These are phyloP conservation scores for Curvularia verruculosa DNA, from an alignment of 2,329 filamentous ascomycete species.

Conservation along the genomic window DNA sequence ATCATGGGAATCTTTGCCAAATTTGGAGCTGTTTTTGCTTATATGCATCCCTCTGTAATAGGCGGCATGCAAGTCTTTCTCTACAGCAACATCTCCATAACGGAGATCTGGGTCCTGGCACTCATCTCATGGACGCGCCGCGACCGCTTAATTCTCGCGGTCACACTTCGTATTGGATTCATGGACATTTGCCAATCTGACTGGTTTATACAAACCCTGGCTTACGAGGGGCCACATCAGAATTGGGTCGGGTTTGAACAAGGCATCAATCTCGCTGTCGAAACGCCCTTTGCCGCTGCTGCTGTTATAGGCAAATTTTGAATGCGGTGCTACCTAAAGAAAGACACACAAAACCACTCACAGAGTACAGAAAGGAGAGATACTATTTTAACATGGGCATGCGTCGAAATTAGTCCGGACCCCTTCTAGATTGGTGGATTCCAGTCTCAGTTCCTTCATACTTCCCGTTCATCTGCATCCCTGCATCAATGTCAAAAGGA, in stretches of 20 bases:
- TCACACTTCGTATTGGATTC: slow-evolving; percentile 34
- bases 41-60: slow-evolving; percentile 49
- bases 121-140: slow-evolving; percentile 37
- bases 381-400: slow-evolving; percentile 16
- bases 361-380: slow-evolving; percentile 16
- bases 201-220: slow-evolving; percentile 50
- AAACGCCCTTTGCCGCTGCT: slow-evolving; percentile 53
- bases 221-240: slow-evolving; percentile 47
- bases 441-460: background rate
- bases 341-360: background rate
- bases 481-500: background rate
- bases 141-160: slow-evolving; percentile 37
- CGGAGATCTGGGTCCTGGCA: slow-evolving; percentile 35
- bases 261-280: slow-evolving; percentile 50
- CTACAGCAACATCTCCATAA: slow-evolving; percentile 37
- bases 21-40: slow-evolving; percentile 38
- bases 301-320: slow-evolving; percentile 48
- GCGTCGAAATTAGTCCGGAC: slow-evolving; percentile 4
- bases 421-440: background rate
- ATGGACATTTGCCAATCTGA: slow-evolving; percentile 50
- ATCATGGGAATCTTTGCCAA: slow-evolving; percentile 39
- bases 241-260: slow-evolving; percentile 51
- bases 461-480: background rate
- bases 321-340: slow-evolving; percentile 52
- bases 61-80: slow-evolving; percentile 54